These are phyloP conservation scores for Ceratocystis albifundus DNA, from an alignment of 2,329 filamentous ascomycete genomes.

Conservation along the genomic window DNA sequence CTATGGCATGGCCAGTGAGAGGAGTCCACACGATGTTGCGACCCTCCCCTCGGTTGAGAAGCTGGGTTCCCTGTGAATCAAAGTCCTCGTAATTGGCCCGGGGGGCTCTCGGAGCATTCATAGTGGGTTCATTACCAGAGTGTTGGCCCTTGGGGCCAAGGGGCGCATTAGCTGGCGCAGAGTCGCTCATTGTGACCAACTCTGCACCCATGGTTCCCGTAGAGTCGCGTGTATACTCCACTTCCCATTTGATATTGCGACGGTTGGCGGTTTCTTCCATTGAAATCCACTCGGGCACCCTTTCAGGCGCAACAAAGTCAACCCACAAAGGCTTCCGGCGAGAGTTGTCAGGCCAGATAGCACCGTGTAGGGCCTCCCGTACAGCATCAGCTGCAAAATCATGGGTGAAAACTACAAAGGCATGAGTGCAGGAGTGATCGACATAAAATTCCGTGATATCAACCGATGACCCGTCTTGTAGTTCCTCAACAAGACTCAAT, in stretches of 20 bases:
- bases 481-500: slow-evolving; percentile 52
- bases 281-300: slow-evolving; percentile 61
- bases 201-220: slow-evolving; percentile 44
- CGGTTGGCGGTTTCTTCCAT: slow-evolving; percentile 44
- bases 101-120: slow-evolving; percentile 30
- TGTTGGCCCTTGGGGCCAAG: slow-evolving; percentile 9
- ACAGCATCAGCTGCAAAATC: slow-evolving; percentile 63
- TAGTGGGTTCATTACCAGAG: slow-evolving; percentile 5
- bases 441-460: slow-evolving; percentile 61
- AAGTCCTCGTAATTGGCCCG: slow-evolving; percentile 27
- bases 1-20: slow-evolving; percentile 17
- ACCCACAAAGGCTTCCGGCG: slow-evolving; percentile 75
- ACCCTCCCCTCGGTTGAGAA: neutral
- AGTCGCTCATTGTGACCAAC: slow-evolving; percentile 32
- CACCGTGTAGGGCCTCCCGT: slow-evolving; percentile 62
- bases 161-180: slow-evolving; percentile 15
- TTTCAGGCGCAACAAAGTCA: slow-evolving; percentile 74
- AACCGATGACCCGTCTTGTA: slow-evolving; percentile 39
- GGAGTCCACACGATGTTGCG: slow-evolving; percentile 20
- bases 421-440: slow-evolving; percentile 78
- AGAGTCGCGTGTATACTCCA: slow-evolving; percentile 52
- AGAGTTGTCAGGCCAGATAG: slow-evolving; percentile 77
- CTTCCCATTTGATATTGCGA: slow-evolving; percentile 51
- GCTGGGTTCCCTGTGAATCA: neutral
- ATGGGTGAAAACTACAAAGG: slow-evolving; percentile 62